Percentiles rank a stretch among this genome's conserved stretches.
phyloP scores from a whole-genome alignment of 2,329 filamentous ascomycete species.

The Diaporthe aspalathi region DNA sequence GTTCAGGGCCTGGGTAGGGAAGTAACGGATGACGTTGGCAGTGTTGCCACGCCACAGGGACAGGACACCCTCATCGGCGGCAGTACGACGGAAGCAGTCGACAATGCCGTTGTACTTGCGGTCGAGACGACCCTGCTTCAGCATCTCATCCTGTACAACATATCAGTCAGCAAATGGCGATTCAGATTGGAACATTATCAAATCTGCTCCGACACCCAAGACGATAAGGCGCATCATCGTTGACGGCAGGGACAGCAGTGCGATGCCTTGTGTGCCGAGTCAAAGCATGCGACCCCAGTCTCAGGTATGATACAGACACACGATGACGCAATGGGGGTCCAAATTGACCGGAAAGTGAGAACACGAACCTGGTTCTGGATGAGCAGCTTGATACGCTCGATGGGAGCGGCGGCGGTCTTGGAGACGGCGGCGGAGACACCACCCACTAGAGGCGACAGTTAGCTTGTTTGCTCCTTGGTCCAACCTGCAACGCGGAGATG shows the following conservation, averaged over 20 bases:
- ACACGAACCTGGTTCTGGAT: constrained; percentile 98
- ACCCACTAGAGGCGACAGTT: constrained; percentile 78
- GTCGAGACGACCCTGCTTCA: constrained; percentile 98
- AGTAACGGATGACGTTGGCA: constrained; percentile 99
- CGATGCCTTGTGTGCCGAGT: not conserved
- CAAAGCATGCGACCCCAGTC: not conserved
- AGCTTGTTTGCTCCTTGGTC: constrained; percentile 29
- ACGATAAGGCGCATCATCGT: not conserved
- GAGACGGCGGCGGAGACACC: constrained; percentile 99
- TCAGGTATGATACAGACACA: too few relatives aligned
- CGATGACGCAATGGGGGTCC: not conserved
- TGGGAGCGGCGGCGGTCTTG: constrained; percentile 99
- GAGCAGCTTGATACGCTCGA: constrained; percentile 99
- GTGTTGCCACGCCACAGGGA: constrained; percentile 99
- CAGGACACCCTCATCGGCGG: constrained; percentile 90
- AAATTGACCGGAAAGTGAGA: not conserved
- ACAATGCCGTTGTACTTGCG: constrained; percentile 93
- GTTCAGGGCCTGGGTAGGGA: constrained; percentile 99
- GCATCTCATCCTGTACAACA: constrained; percentile 91
- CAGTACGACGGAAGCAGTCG: constrained; percentile 96
- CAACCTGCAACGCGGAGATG: not conserved
- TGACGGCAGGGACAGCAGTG: not conserved
- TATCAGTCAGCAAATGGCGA: constrained; percentile 46
- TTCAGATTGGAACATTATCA: too few relatives aligned
- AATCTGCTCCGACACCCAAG: not conserved